Evolutionary conservation across 208 protist genomes (phyloP), one percentile per base, ranked within the genome.

Genomic region (Leishmania lainsoni): DNA sequence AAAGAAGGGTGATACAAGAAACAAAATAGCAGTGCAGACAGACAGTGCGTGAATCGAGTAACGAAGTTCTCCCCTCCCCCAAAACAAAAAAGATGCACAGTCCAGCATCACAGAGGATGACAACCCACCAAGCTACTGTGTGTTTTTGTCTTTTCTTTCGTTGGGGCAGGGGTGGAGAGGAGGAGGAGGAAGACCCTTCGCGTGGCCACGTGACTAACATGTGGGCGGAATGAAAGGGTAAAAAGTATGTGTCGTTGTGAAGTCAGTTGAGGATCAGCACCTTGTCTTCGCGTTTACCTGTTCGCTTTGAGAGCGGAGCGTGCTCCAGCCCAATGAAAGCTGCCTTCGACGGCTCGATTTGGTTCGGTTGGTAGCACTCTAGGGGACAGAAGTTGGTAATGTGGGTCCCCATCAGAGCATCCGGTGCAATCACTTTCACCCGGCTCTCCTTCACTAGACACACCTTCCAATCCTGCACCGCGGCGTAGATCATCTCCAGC

Each of bases 301-400:
- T 83, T 42, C 87, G 86, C 73, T 92, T 96, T 35, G 87, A 85
- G 17, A 89, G 81, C 17, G 88, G 89, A 1, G 94, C 94, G 54
- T 97, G 94, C 72, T 97, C 94, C 20, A 97, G 87, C 4, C 94
- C 94, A 63, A 97, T 84, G 82, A 95, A 97, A n/a, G 94, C 92
- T 42, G 85, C 86, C 58, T 93, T 94, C 26, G 79, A 76, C 5
- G 94, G 93, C 68, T 94, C 86, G 12, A 79, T 56, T 68, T 93
- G 89, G 71, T 95, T 95, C 29, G 92, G 89, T 63, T 87, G 69
- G 81, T 88, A 97, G 75, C 79, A 79, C 42, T 87, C 80, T 74
- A 83, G 75, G 42, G 69, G 42, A 81, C 92, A 92, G 80, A 96
- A 95, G 29, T 75, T 81, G 74, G 72, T 79, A 9, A 95, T 77